Percentiles rank a stretch among this genome's conserved stretches.
These are phyloP conservation scores for Colletotrichum caudatum DNA, from an alignment of 2,329 filamentous ascomycete genomes.

Conservation along the genomic window DNA sequence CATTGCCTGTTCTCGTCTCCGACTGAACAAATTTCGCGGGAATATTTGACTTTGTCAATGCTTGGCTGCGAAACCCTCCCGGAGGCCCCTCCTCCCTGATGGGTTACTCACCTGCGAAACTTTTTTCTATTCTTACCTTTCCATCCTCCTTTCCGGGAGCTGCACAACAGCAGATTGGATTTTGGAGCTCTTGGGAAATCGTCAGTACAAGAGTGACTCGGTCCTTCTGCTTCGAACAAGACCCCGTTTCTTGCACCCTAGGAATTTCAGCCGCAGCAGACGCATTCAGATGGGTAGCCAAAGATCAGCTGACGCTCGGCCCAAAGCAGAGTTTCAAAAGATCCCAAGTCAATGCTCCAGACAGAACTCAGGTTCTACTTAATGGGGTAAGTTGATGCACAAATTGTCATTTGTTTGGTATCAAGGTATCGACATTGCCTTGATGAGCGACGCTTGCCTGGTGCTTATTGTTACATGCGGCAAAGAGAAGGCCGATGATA, in stretches of 20 bases:
- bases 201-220: neutral
- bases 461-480: neutral
- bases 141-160: neutral
- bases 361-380: neutral
- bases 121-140: neutral
- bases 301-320: neutral
- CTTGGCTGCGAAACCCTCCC: neutral
- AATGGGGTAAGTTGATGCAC: too few species aligned
- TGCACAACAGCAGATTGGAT: neutral
- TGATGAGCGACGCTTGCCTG: neutral
- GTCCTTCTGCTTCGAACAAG: neutral
- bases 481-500: neutral
- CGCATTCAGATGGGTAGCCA: neutral
- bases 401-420: neutral
- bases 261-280: neutral
- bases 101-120: neutral
- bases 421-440: neutral
- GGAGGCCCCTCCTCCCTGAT: neutral
- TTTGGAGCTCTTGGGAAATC: too few species aligned
- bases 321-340: neutral
- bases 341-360: neutral
- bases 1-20: neutral
- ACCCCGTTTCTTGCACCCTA: neutral
- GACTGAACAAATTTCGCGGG: slow-evolving; percentile 6
- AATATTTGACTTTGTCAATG: slow-evolving; percentile 2